Percentiles rank a stretch among this genome's conserved stretches.
Conservation (phyloP, 164 flowering plant genomes). For the Saururus chinensis region DNA sequence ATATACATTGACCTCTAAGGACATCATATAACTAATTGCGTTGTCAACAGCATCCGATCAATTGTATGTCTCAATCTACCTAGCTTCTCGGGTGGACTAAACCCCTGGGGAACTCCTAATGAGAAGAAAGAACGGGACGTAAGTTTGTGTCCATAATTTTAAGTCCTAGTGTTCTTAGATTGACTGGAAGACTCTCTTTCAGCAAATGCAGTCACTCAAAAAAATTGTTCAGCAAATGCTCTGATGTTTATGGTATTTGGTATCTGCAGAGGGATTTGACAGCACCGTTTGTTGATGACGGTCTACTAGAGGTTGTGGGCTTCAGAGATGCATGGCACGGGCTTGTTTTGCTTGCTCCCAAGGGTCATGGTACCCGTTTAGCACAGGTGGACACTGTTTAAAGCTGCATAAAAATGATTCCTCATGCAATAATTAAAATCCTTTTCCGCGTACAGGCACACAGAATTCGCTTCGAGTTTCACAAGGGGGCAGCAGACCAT, state of each 20-base stretch:
- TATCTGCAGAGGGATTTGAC: conserved; percentile 60
- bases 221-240: no score
- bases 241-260: not conserved
- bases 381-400: conserved; percentile 52
- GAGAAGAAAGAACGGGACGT: conserved; percentile 43
- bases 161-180: no score
- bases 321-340: conserved; percentile 96
- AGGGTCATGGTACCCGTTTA: conserved; percentile 91
- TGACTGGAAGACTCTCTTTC: no score
- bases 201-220: no score
- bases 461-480: conserved; percentile 74
- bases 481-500: conserved; percentile 58
- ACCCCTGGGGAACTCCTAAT: conserved; percentile 89
- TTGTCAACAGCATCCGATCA: conserved; percentile 67
- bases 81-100: conserved; percentile 91
- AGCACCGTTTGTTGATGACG: conserved; percentile 81
- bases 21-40: not conserved
- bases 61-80: conserved; percentile 84
- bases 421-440: not conserved
- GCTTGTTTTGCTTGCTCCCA: conserved; percentile 62
- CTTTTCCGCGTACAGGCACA: conserved; percentile 34
- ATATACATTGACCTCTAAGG: not conserved
- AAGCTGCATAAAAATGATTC: not conserved
- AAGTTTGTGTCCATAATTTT: conserved; percentile 10
- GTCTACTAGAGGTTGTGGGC: conserved; percentile 79